A percentile compares a stretch with the other conserved stretches of the same genome.
These are phyloP conservation scores for Claviceps sp. DNA, from an alignment of 2,329 filamentous ascomycete species.

Conservation along the genomic window DNA sequence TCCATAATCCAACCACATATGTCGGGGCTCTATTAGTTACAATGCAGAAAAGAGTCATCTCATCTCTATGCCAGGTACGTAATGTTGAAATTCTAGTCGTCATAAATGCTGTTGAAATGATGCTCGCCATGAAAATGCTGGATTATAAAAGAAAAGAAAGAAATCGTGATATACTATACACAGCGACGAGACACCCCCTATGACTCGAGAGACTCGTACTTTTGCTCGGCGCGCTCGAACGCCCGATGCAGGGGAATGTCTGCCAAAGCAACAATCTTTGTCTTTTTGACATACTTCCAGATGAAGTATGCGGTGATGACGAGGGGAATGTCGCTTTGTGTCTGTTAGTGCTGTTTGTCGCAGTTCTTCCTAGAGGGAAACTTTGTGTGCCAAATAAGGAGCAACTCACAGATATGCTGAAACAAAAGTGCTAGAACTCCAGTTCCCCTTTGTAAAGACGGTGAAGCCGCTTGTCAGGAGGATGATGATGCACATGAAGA, in stretches of 20 bases:
- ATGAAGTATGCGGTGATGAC: constrained; percentile 41
- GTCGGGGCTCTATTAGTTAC: too few species aligned
- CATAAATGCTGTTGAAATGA: too few species aligned
- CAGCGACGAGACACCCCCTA: constrained; percentile 1
- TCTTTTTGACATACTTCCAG: constrained; percentile 55
- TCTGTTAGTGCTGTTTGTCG: too few species aligned
- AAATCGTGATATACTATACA: too few species aligned
- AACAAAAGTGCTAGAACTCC: constrained; percentile 42
- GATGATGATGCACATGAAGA: constrained; percentile 49
- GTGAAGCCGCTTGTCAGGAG: constrained; percentile 57
- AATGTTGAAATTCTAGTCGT: too few species aligned
- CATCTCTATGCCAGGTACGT: too few species aligned
- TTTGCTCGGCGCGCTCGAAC: constrained; percentile 30
- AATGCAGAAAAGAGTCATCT: too few species aligned
- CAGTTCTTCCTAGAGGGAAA: too few species aligned
- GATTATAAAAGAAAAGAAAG: background rate
- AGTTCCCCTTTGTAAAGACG: constrained; percentile 46
- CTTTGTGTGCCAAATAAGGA: background rate
- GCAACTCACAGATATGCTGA: constrained; percentile 46
- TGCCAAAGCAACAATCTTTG: constrained; percentile 36
- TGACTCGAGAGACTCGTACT: constrained; percentile 4
- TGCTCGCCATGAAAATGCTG: too few species aligned
- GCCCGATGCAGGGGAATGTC: constrained; percentile 39
- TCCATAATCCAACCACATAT: too few species aligned
- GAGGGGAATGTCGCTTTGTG: constrained; percentile 42